Conservation (phyloP, 2,329 filamentous ascomycete genomes). For the Davidsoniella australis region DNA sequence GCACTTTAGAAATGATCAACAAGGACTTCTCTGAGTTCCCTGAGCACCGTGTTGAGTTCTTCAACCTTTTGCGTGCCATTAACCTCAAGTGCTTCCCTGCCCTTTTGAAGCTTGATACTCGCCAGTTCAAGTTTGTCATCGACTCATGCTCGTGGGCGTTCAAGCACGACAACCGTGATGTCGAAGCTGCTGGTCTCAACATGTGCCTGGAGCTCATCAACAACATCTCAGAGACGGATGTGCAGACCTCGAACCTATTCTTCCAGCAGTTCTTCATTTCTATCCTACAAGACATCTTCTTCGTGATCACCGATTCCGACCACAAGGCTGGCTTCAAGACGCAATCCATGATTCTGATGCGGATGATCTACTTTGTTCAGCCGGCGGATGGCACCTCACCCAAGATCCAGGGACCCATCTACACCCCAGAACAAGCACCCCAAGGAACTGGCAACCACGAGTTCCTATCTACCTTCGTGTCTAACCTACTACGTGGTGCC, state of each 20-base stretch:
- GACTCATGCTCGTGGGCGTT: constrained; percentile 99
- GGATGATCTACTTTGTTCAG: constrained; percentile 93
- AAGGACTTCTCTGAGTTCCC: constrained; percentile 99
- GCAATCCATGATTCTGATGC: constrained; percentile 80
- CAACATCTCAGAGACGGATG: constrained; percentile 88
- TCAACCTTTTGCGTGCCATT: constrained; percentile 89
- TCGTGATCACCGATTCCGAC: constrained; percentile 90
- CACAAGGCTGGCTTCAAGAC: constrained; percentile 99
- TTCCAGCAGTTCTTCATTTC: constrained; percentile 96
- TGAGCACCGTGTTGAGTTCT: constrained; percentile 98
- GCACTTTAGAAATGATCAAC: constrained; percentile 98
- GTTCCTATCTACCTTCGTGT: constrained; percentile 78
- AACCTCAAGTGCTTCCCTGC: constrained; percentile 95
- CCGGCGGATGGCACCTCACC: constrained; percentile 48
- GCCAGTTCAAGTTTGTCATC: constrained; percentile 98
- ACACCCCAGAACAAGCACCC: constrained; percentile 65
- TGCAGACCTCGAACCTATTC: constrained; percentile 76
- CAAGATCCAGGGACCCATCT: constrained; percentile 87
- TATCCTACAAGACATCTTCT: constrained; percentile 95
- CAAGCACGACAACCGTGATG: constrained; percentile 97
- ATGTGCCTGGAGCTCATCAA: constrained; percentile 97
- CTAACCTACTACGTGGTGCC: constrained; percentile 66
- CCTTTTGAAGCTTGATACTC: constrained; percentile 80
- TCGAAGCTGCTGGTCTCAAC: constrained; percentile 86
- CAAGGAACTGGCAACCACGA: constrained; percentile 76